Percentiles rank a stretch among this genome's conserved stretches.
These are phyloP conservation scores for Rheum nobile DNA, from an alignment of 148 eudicot genomes.

Conservation along the genomic window DNA sequence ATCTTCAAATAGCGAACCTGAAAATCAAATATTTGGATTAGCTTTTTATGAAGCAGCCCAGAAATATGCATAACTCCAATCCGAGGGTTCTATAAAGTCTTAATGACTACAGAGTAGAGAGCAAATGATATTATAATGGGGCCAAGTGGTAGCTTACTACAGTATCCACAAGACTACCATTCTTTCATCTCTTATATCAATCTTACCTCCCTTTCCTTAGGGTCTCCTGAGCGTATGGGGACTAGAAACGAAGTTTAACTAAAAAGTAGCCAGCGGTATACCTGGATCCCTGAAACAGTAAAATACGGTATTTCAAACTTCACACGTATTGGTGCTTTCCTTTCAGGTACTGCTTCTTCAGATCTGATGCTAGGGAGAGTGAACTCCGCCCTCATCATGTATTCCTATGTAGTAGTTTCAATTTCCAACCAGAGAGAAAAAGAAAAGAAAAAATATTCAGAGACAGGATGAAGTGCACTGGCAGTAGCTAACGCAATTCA, in stretches of 20 bases:
- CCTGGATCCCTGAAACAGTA: slow-evolving; percentile 99
- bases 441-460: not conserved
- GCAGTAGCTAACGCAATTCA: not conserved
- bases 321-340: slow-evolving; percentile 86
- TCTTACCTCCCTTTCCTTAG: no score
- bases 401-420: slow-evolving; percentile 35
- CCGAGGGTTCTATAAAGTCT: not conserved
- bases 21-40: not conserved
- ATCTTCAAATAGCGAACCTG: slow-evolving; percentile 61
- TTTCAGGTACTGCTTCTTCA: slow-evolving; percentile 69
- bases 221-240: no score
- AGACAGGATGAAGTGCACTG: not conserved
- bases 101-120: not conserved
- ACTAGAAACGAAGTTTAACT: not conserved
- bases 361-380: slow-evolving; percentile 65
- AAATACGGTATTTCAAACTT: slow-evolving; percentile 99
- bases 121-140: no score
- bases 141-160: no score
- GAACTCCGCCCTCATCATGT: slow-evolving; percentile 83
- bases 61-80: not conserved
- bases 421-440: not conserved
- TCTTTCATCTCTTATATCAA: no score
- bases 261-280: slow-evolving; percentile 7
- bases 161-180: no score
- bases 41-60: not conserved